Evolutionary conservation across 2,329 filamentous ascomycete genomes (phyloP).

Genomic region (Lecanicillium sp.): DNA sequence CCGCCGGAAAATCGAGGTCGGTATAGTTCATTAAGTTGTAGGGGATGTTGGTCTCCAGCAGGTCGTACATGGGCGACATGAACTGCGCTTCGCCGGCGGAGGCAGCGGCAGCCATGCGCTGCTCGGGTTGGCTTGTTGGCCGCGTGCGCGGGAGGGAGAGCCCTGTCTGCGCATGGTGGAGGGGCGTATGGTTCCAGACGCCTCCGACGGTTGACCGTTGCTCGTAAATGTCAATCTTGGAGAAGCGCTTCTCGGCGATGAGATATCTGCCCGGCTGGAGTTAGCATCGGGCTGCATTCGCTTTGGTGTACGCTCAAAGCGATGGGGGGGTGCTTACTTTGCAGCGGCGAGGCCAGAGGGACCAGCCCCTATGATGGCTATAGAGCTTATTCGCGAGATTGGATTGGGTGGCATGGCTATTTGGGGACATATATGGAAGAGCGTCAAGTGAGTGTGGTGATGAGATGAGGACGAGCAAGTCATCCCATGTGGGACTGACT

Average conservation of each 20-base stretch:
- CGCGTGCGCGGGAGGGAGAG: slow-evolving; percentile 21
- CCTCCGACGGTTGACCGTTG: slow-evolving; percentile 59
- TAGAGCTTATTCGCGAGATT: slow-evolving; percentile 26
- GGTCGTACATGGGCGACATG: slow-evolving; percentile 63
- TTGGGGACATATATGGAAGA: background rate
- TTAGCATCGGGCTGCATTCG: background rate
- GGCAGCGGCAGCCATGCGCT: slow-evolving; percentile 27
- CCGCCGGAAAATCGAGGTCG: slow-evolving; percentile 49
- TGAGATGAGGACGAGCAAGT: no score
- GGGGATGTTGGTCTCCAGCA: slow-evolving; percentile 70
- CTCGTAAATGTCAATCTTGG: slow-evolving; percentile 61
- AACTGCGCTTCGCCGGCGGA: slow-evolving; percentile 37
- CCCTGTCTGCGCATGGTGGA: slow-evolving; percentile 14
- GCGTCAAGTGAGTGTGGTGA: background rate
- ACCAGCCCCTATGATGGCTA: slow-evolving; percentile 68
- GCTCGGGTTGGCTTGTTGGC: slow-evolving; percentile 29
- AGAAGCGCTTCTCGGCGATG: slow-evolving; percentile 53
- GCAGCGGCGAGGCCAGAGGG: slow-evolving; percentile 59
- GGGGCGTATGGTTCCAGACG: slow-evolving; percentile 60
- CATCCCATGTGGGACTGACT: no score
- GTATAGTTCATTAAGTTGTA: slow-evolving; percentile 63
- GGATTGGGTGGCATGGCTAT: background rate
- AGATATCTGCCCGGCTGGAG: slow-evolving; percentile 49
- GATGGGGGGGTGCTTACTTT: no score
- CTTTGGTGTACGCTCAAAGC: no score